A percentile compares a stretch with the other conserved stretches of the same genome.
phyloP scores from a whole-genome alignment of 2,329 filamentous ascomycete genomes.

The Endocalyx cinctus region DNA sequence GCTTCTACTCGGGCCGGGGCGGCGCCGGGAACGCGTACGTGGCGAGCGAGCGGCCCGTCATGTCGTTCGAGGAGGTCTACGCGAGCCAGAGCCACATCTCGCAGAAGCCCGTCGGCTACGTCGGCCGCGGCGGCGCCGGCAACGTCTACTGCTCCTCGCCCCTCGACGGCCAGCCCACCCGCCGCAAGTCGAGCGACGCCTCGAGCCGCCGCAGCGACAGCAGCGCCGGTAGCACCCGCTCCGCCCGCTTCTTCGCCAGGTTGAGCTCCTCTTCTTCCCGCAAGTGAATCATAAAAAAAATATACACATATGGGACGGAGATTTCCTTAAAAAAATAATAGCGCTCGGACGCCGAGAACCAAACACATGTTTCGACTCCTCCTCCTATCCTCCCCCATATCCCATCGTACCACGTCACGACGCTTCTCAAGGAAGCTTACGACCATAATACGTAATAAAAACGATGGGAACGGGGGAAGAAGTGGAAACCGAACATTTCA shows the following conservation, averaged over 20 bases:
- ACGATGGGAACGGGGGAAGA: no score
- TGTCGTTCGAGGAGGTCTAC: conserved; percentile 66
- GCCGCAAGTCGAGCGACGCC: conserved; percentile 27
- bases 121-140: conserved; percentile 61
- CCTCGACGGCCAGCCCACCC: conserved; percentile 5
- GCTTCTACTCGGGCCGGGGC: conserved; percentile 63
- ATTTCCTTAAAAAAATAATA: no score
- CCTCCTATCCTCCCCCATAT: no score
- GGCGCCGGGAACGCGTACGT: conserved; percentile 61
- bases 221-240: conserved; percentile 24
- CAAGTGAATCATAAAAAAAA: no score
- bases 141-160: conserved; percentile 39
- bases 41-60: conserved; percentile 48
- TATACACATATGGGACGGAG: no score
- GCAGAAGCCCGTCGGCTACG: conserved; percentile 50
- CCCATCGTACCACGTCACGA: no score
- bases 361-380: no score
- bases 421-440: no score
- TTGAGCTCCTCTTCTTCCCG: conserved; percentile 33
- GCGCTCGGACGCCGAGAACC: no score
- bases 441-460: no score
- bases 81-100: conserved; percentile 49
- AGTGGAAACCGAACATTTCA: no score
- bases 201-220: conserved; percentile 22
- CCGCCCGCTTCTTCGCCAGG: conserved; percentile 35